phyloP scores from a whole-genome alignment of 148 eudicot genomes.

The Fagopyrum homotropicum region DNA sequence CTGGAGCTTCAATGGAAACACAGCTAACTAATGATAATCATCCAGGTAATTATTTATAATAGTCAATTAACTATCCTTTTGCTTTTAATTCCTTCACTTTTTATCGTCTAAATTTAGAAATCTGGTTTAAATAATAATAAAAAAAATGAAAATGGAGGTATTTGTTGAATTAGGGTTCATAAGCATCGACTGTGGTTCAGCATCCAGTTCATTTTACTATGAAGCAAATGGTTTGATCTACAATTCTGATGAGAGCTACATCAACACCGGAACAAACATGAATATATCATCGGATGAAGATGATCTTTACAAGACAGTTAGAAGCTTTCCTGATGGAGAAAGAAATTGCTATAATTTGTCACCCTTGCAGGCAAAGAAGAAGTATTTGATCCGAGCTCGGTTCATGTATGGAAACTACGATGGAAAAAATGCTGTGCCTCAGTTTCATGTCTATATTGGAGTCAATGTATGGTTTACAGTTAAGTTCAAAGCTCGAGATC shows the following conservation, averaged over 20 bases:
- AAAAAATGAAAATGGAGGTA: too few relatives aligned
- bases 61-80: too few relatives aligned
- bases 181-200: not conserved
- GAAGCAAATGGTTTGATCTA: not conserved
- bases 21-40: not conserved
- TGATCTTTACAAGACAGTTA: not conserved
- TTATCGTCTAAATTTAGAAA: too few relatives aligned
- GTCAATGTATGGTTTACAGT: not conserved
- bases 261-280: not conserved
- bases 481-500: not conserved
- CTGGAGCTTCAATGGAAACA: too few relatives aligned
- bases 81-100: too few relatives aligned
- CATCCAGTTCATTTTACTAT: not conserved
- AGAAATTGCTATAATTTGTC: not conserved
- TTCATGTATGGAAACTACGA: slow-evolving; percentile 6
- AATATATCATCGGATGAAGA: not conserved
- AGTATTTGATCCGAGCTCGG: slow-evolving; percentile 1
- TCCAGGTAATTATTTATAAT: not conserved
- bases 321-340: not conserved
- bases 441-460: not conserved
- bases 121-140: too few relatives aligned
- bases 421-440: not conserved
- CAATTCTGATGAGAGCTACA: not conserved
- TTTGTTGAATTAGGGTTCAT: not conserved
- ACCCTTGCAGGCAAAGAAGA: not conserved